Conservation (phyloP, 2,329 filamentous ascomycete species). For the Xylaria sp. region DNA sequence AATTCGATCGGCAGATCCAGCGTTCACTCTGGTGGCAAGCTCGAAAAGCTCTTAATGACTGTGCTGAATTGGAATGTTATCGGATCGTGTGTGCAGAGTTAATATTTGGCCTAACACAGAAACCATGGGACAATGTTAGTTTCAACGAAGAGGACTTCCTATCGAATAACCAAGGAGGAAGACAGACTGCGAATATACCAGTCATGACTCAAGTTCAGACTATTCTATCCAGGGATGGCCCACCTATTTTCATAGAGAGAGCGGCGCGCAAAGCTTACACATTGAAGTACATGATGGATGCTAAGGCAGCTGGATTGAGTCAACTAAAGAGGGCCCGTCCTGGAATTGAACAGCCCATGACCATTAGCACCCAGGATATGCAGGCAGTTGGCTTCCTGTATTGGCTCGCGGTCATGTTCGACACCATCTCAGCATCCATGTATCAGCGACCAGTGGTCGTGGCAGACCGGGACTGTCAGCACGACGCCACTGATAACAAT, state of each 20-base stretch:
- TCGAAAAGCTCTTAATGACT: conserved; percentile 8
- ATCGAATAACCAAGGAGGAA: not conserved
- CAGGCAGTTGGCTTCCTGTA: too few species aligned
- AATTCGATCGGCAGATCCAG: conserved; percentile 5
- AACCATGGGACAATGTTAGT: conserved; percentile 2
- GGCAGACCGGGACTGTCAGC: too few species aligned
- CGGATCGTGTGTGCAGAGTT: conserved; percentile 11
- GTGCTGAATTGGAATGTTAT: conserved; percentile 1
- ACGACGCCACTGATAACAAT: too few species aligned
- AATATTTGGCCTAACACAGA: conserved; percentile 11
- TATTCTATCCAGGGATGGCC: not conserved
- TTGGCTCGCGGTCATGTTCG: too few species aligned
- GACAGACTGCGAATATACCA: not conserved
- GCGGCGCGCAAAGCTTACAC: conserved; percentile 1
- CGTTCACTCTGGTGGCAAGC: not conserved
- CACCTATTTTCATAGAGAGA: conserved; percentile 3
- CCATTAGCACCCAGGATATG: too few species aligned
- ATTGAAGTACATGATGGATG: not conserved
- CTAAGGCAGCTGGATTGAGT: not conserved
- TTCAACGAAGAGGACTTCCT: not conserved
- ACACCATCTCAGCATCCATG: too few species aligned
- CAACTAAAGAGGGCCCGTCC: too few species aligned
- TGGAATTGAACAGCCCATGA: too few species aligned
- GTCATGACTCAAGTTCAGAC: not conserved
- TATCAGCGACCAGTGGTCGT: too few species aligned